A percentile compares a stretch with the other conserved stretches of the same genome.
These are phyloP conservation scores for Neocucurbitaria cava DNA, from an alignment of 2,329 filamentous ascomycete species.

Conservation along the genomic window DNA sequence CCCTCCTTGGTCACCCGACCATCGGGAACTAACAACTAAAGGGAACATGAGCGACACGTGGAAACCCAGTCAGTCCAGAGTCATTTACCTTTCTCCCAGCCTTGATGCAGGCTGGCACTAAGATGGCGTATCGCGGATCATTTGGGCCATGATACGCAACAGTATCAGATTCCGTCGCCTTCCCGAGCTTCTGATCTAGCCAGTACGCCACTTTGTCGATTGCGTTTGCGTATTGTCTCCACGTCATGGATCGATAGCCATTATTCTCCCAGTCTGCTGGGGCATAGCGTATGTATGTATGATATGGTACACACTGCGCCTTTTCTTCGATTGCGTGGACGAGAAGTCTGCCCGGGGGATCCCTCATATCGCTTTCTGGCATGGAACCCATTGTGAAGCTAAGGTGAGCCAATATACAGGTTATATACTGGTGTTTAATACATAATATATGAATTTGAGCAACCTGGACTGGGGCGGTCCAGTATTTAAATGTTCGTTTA, in stretches of 20 bases:
- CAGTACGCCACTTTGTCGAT: slow-evolving; percentile 25
- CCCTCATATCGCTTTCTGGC: neutral
- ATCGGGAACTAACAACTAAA: slow-evolving; percentile 17
- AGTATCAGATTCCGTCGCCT: slow-evolving; percentile 9
- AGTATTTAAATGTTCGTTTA: neutral
- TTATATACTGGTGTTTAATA: neutral
- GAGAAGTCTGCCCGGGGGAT: slow-evolving; percentile 4
- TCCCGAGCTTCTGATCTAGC: slow-evolving; percentile 22
- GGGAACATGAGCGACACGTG: neutral
- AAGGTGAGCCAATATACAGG: neutral
- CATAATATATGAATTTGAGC: neutral
- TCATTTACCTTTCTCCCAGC: slow-evolving; percentile 14
- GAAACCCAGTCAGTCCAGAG: neutral
- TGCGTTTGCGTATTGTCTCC: slow-evolving; percentile 13
- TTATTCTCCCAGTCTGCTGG: slow-evolving; percentile 15
- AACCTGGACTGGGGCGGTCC: neutral
- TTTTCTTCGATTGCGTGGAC: slow-evolving; percentile 23
- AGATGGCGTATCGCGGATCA: slow-evolving; percentile 19
- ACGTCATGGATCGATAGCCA: slow-evolving; percentile 21
- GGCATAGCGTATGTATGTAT: slow-evolving; percentile 23
- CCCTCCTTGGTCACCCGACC: slow-evolving; percentile 17
- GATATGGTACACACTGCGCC: slow-evolving; percentile 12
- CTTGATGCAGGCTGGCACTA: slow-evolving; percentile 19
- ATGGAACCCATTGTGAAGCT: neutral
- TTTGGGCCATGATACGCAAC: slow-evolving; percentile 23